Conservation (phyloP, 2,329 filamentous ascomycete species). For the Hypoxylon sp. region DNA sequence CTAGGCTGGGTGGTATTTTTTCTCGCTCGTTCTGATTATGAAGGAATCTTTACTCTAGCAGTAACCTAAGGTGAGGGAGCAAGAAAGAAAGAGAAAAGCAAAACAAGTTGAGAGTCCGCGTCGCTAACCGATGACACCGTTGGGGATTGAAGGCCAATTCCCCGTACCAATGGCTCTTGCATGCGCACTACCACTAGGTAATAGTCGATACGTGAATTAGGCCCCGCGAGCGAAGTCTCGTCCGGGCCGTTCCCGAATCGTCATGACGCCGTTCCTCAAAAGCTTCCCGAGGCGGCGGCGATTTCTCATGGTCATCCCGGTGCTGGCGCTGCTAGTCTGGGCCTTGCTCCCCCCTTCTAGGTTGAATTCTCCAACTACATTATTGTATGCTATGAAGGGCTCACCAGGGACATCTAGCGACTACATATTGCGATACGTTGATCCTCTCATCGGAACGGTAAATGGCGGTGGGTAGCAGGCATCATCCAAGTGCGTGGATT, state of each 20-base stretch:
- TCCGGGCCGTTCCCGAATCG: slow-evolving; percentile 25
- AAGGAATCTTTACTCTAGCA: slow-evolving; percentile 22
- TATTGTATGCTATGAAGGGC: slow-evolving; percentile 41
- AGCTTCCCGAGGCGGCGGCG: slow-evolving; percentile 49
- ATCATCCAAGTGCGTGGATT: neutral
- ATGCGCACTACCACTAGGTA: slow-evolving; percentile 19
- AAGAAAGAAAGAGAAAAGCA: slow-evolving; percentile 20
- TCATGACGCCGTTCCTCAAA: slow-evolving; percentile 48
- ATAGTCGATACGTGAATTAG: slow-evolving; percentile 32
- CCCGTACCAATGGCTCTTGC: slow-evolving; percentile 33
- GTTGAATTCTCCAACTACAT: slow-evolving; percentile 45
- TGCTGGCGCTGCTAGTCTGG: slow-evolving; percentile 49
- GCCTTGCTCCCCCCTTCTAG: slow-evolving; percentile 46
- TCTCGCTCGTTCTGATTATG: slow-evolving; percentile 24
- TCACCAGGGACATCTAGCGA: slow-evolving; percentile 40
- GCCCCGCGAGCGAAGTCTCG: slow-evolving; percentile 17
- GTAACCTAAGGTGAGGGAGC: slow-evolving; percentile 30
- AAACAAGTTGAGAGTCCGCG: slow-evolving; percentile 10
- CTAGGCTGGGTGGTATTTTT: slow-evolving; percentile 18
- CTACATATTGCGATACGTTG: slow-evolving; percentile 51
- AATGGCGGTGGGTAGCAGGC: slow-evolving; percentile 50
- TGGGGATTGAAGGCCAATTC: slow-evolving; percentile 18
- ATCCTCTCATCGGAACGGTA: slow-evolving; percentile 54
- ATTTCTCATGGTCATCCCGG: slow-evolving; percentile 39
- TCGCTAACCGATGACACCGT: slow-evolving; percentile 28